phyloP scores from a whole-genome alignment of 2,329 filamentous ascomycete genomes.

The Fusarium lateritium region DNA sequence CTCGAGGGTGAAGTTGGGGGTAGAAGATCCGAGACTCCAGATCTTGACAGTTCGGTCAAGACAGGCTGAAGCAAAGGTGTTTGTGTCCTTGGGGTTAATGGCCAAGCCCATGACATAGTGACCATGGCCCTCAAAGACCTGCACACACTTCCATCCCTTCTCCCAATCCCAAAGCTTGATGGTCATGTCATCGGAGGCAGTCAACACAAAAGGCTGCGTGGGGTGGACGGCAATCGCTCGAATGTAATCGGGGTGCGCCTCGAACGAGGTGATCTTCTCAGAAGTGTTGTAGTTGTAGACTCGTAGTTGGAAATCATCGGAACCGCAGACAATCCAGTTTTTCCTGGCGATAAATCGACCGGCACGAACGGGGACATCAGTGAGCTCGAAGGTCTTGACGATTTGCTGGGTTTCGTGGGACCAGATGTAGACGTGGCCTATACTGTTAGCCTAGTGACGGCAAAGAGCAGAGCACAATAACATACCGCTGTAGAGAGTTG shows the following conservation, averaged over 20 bases:
- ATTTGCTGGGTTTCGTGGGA: constrained; percentile 97
- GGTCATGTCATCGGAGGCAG: constrained; percentile 97
- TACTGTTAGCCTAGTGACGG: constrained; percentile 22
- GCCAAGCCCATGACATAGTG: constrained; percentile 98
- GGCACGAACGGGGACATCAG: constrained; percentile 96
- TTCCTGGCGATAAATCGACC: constrained; percentile 97
- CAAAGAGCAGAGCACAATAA: not conserved
- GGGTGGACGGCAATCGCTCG: constrained; percentile 96
- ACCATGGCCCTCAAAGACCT: constrained; percentile 95
- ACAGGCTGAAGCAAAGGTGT: constrained; percentile 93
- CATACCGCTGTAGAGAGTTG: constrained; percentile 94
- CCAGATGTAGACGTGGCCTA: constrained; percentile 99
- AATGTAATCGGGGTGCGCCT: constrained; percentile 98
- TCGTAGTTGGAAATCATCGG: constrained; percentile 88
- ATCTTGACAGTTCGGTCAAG: constrained; percentile 98
- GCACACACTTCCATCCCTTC: constrained; percentile 96
- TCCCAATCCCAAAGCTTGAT: constrained; percentile 99
- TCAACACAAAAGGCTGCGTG: constrained; percentile 94
- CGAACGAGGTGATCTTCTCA: constrained; percentile 97
- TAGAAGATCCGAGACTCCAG: constrained; percentile 94
- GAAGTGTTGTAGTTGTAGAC: constrained; percentile 99
- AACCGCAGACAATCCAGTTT: constrained; percentile 99
- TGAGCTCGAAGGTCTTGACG: constrained; percentile 98
- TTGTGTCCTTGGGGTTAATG: constrained; percentile 98
- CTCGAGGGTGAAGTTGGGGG: constrained; percentile 95